Base-by-base conservation (phyloP, 1,284 basidiomycete genomes). In the Irpex rosettiformis region DNA sequence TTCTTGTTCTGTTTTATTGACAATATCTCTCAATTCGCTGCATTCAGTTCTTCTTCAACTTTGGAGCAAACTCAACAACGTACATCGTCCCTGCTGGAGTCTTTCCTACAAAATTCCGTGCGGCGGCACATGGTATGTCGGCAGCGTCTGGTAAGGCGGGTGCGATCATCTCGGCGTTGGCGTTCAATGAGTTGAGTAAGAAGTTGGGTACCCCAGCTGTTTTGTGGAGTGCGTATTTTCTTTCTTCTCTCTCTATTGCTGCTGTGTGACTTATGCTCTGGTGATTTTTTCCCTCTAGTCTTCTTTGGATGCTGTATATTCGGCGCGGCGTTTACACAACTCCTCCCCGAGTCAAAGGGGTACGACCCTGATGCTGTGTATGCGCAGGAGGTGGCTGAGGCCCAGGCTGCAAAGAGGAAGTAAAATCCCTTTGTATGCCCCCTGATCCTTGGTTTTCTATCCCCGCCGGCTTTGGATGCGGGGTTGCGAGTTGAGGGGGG, bases 71-170 rank as follows among this genome's bases (percentile, higher is more conserved):
- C 74, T 80, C 89, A 79, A 84, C 67, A 63, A 80, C 47, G 16
- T 40, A 30, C 48, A 47, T 56, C 66, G 86, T 85, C 68, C 93
- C 93, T 8, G 91, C 89, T 55, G 91, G 95, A 71, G 82, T 79
- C n/a, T 94, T 93, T 86, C 91, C 91, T 1, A 93, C 91, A 2
- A 84, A 91, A 47, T 91, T 91, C 74, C 80, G 89, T 55, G 88
- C 87, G 0, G 90, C 89, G 8, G 88, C 83, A 2, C 89, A 92
- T 70, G 91, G 91, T 72, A 91, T 94, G 68, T 88, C 86, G 22
- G 91, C 91, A 24, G 90, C 88, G 2, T 82, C 81, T 18, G 89
- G 89, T 53, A 93, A 93, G 72, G 78, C 91, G 52, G 91, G 91
- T 40, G 90, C 90, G 54, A 89, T 93, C 69, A 74, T 93, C 51